phyloP scores from a whole-genome alignment of 2,329 filamentous ascomycete genomes.

The Monosporascus sp. region DNA sequence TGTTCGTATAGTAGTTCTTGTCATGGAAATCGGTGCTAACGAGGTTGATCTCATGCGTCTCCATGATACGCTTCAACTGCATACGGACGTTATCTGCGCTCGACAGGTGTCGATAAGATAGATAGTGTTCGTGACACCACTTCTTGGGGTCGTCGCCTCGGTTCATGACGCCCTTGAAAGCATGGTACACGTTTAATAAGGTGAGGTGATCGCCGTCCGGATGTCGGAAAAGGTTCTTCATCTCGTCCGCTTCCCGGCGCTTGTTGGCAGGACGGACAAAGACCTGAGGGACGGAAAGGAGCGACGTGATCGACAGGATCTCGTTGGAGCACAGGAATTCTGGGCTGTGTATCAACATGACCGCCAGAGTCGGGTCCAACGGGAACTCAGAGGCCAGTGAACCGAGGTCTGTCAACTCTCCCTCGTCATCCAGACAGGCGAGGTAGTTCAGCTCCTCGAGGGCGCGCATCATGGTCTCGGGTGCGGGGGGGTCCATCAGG shows the following conservation, averaged over 20 bases:
- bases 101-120: slow-evolving; percentile 80
- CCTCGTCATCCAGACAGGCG: slow-evolving; percentile 92
- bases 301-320: slow-evolving; percentile 87
- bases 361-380: slow-evolving; percentile 85
- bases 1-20: slow-evolving; percentile 98
- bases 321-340: slow-evolving; percentile 99
- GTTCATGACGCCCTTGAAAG: slow-evolving; percentile 75
- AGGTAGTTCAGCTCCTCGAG: slow-evolving; percentile 97
- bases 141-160: slow-evolving; percentile 66
- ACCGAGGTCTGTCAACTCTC: slow-evolving; percentile 82
- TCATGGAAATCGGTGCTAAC: slow-evolving; percentile 86
- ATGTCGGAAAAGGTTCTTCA: slow-evolving; percentile 92
- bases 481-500: slow-evolving; percentile 95
- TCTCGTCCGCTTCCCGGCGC: slow-evolving; percentile 90
- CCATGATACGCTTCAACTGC: slow-evolving; percentile 95
- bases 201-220: slow-evolving; percentile 93
- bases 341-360: slow-evolving; percentile 96
- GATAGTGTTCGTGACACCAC: slow-evolving; percentile 97
- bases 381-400: slow-evolving; percentile 90
- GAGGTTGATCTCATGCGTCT: slow-evolving; percentile 80
- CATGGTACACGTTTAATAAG: slow-evolving; percentile 95
- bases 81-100: slow-evolving; percentile 91
- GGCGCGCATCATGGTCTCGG: slow-evolving; percentile 96
- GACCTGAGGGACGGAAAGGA: slow-evolving; percentile 90
- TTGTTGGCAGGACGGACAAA: slow-evolving; percentile 83